phyloP scores from a whole-genome alignment of 75 land plant species.

The Isoetes taiwanensis region DNA sequence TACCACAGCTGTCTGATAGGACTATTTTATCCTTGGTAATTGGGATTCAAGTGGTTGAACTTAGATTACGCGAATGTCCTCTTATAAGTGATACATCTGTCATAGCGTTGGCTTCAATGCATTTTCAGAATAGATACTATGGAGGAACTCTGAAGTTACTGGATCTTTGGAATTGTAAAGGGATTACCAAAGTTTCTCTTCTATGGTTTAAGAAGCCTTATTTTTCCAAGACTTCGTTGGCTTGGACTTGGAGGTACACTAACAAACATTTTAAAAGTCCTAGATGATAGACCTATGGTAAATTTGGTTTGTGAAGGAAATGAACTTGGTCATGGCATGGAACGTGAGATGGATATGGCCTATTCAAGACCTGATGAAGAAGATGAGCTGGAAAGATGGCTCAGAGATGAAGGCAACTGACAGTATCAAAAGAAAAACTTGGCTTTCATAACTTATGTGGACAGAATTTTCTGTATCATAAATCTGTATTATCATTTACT shows the following conservation, averaged over 20 bases:
- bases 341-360: too few relatives aligned
- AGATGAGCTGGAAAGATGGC: too few relatives aligned
- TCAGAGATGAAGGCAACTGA: too few relatives aligned
- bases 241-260: conserved; percentile 81
- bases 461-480: too few relatives aligned
- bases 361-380: too few relatives aligned
- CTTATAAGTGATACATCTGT: conserved; percentile 63
- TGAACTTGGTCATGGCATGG: too few relatives aligned
- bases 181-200: conserved; percentile 43
- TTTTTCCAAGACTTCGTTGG: conserved; percentile 88
- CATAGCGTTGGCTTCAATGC: conserved; percentile 82
- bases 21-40: conserved; percentile 45
- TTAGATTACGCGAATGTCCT: conserved; percentile 68
- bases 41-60: conserved; percentile 44
- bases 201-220: conserved; percentile 87
- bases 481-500: too few relatives aligned
- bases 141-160: conserved; percentile 57
- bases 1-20: conserved; percentile 58
- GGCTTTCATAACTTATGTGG: too few relatives aligned
- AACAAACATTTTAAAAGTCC: too few relatives aligned
- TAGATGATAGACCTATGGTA: too few relatives aligned
- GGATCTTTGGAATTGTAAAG: conserved; percentile 71
- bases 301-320: too few relatives aligned
- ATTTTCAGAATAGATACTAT: conserved; percentile 30
- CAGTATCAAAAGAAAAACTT: too few relatives aligned